Base-by-base conservation (phyloP, 768 basidiomycete genomes). In the Termitomyces sp. region DNA sequence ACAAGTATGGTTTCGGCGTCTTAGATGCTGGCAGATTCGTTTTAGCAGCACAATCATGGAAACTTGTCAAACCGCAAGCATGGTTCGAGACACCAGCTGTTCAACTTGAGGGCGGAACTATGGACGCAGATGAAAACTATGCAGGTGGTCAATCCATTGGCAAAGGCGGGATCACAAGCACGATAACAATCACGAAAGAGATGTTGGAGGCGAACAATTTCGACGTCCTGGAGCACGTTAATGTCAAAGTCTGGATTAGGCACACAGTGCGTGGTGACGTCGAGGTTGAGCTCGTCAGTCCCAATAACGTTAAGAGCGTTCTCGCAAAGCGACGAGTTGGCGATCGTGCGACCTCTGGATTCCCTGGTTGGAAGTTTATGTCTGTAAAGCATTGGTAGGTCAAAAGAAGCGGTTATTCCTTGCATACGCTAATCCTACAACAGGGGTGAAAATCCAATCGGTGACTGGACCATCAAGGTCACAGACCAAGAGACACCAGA, bases 331-430 rank as follows among this genome's bases (percentile, higher is more conserved):
- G 77, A 56, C 83, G 97, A 60, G 65, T 76, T 34, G 76, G 77
- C 13, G 97, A 99, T 68, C 69, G 69, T 37, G 86, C 81, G 18
- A 69, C 65, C 5, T 79, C 77, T 9, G 96, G 97, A 9, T 96
- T 81, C 69, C 83, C 84, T n/a, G 95, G 92, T 0, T 99, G 97
- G 97, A 87, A 81, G n/a, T 99, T 99, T 70, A 98, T 98, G 94
- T 84, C 85, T 33, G 83, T 98, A 56, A 99, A 99, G 72, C 97
- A 99, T 67, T 99, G 97, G 96, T 95, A 57, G 13, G 34, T 36
- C 34, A 10, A 15, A 36, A 15, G 13, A 15, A 36, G 13, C 12
- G 34, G 15, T 36, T 5, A 36, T 57, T 39, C 49, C n/a, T 20
- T 47, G n/a, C 58, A 36, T 15, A 28, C 60, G 12, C 57, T 72